Percentiles rank a stretch among this genome's conserved stretches.
phyloP scores from a whole-genome alignment of 2,329 filamentous ascomycete genomes.

The Verticillium nubilum region DNA sequence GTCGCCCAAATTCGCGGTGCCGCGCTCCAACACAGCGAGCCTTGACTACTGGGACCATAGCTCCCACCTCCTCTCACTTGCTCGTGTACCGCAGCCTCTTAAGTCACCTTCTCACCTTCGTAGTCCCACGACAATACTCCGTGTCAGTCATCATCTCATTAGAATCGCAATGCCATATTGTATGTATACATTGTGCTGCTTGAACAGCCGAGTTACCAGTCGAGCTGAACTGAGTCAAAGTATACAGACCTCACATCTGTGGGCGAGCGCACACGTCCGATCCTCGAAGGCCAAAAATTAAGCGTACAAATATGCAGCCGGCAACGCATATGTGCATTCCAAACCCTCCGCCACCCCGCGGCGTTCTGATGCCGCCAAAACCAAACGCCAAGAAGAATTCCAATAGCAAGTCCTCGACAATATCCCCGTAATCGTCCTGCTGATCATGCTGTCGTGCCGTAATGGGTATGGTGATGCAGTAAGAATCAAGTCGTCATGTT shows the following conservation, averaged over 20 bases:
- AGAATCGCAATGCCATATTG: neutral
- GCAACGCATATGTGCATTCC: neutral
- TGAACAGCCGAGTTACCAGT: neutral
- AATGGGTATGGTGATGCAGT: neutral
- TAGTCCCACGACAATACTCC: no score
- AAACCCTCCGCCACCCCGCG: neutral
- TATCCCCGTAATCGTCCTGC: neutral
- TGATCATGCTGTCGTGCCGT: neutral
- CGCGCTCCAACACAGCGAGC: no score
- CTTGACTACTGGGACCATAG: no score
- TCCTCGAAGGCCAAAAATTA: neutral
- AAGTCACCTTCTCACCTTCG: neutral
- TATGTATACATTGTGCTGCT: neutral
- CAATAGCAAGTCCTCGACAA: neutral
- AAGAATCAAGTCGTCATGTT: neutral
- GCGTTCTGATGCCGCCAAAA: neutral
- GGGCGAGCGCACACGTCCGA: neutral
- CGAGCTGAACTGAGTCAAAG: neutral
- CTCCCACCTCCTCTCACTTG: no score
- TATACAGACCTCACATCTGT: neutral
- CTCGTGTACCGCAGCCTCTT: no score
- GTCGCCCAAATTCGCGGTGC: neutral
- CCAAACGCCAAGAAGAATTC: neutral
- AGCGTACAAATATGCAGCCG: neutral
- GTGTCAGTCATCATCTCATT: neutral